phyloP scores from a whole-genome alignment of 2,329 filamentous ascomycete species.

The Aspergillus sp. region DNA sequence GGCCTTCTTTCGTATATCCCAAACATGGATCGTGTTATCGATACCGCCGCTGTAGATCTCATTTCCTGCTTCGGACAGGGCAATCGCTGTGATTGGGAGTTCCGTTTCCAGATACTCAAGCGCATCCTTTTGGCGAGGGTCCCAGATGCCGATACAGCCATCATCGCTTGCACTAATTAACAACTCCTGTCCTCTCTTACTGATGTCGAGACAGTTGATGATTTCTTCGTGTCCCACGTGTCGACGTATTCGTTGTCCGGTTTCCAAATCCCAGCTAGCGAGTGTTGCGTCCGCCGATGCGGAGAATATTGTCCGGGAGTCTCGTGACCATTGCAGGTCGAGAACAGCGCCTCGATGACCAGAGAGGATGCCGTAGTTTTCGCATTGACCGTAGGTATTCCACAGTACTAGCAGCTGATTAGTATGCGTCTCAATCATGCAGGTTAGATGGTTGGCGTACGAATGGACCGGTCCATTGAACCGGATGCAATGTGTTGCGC shows the following conservation, averaged over 20 bases:
- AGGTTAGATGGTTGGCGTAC: constrained; percentile 45
- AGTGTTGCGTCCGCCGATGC: constrained; percentile 90
- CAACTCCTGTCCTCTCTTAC: constrained; percentile 81
- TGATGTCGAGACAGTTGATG: constrained; percentile 87
- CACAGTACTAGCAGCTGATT: constrained; percentile 62
- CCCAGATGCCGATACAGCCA: constrained; percentile 90
- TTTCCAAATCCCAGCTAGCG: constrained; percentile 91
- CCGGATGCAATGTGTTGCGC: constrained; percentile 88
- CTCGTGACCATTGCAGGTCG: constrained; percentile 93
- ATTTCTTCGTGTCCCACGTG: constrained; percentile 92
- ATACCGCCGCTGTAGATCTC: constrained; percentile 93
- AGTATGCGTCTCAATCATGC: background rate
- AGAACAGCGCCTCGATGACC: constrained; percentile 88
- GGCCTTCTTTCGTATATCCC: constrained; percentile 89
- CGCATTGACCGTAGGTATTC: constrained; percentile 85
- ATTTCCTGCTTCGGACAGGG: constrained; percentile 87
- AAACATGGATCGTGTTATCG: constrained; percentile 94
- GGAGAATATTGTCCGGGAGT: constrained; percentile 83
- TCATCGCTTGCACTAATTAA: constrained; percentile 90
- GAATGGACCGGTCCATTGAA: constrained; percentile 87
- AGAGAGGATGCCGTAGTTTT: constrained; percentile 83
- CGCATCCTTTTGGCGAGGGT: constrained; percentile 82
- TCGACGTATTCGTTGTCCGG: constrained; percentile 81
- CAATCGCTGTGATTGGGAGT: constrained; percentile 85
- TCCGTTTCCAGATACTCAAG: constrained; percentile 83